A percentile compares a stretch with the other conserved stretches of the same genome.
Evolutionary conservation across 805 yeast genomes (phyloP).

Genomic region (Isabelozyma pseudorhagii): DNA sequence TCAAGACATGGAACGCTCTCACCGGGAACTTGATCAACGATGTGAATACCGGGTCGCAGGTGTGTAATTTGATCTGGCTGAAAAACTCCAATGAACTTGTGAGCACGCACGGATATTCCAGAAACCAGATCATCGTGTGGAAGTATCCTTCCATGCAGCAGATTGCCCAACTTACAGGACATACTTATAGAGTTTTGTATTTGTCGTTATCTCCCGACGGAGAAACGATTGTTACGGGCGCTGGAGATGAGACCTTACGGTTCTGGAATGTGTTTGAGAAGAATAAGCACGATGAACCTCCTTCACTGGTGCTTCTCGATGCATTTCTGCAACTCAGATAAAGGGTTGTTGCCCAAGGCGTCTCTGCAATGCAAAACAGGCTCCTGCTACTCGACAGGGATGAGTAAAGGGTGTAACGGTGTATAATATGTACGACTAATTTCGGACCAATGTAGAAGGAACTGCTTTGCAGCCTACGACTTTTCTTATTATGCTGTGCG

Average conservation of each 20-base stretch:
- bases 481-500: too few relatives aligned
- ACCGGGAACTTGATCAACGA: slow-evolving; percentile 73
- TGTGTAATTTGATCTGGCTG: slow-evolving; percentile 92
- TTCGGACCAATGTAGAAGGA: too few relatives aligned
- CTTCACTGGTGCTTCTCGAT: slow-evolving; percentile 63
- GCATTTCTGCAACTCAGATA: slow-evolving; percentile 62
- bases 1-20: slow-evolving; percentile 88
- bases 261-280: slow-evolving; percentile 95
- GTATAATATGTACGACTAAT: too few relatives aligned
- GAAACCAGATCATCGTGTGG: slow-evolving; percentile 91
- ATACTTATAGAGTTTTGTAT: slow-evolving; percentile 87
- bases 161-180: slow-evolving; percentile 90
- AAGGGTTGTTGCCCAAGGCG: too few relatives aligned
- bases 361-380: too few relatives aligned
- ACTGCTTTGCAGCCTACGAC: too few relatives aligned
- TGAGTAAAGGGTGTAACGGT: too few relatives aligned
- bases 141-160: slow-evolving; percentile 91
- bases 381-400: too few relatives aligned
- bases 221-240: slow-evolving; percentile 94
- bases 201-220: slow-evolving; percentile 93
- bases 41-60: slow-evolving; percentile 94
- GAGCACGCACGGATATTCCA: slow-evolving; percentile 90
- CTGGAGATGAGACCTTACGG: slow-evolving; percentile 94
- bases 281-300: slow-evolving; percentile 53
- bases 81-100: slow-evolving; percentile 88